Evolutionary conservation across 106 monocot genomes (phyloP), one percentile per base, ranked within the genome.

Genomic region (Chionographis japonica): DNA sequence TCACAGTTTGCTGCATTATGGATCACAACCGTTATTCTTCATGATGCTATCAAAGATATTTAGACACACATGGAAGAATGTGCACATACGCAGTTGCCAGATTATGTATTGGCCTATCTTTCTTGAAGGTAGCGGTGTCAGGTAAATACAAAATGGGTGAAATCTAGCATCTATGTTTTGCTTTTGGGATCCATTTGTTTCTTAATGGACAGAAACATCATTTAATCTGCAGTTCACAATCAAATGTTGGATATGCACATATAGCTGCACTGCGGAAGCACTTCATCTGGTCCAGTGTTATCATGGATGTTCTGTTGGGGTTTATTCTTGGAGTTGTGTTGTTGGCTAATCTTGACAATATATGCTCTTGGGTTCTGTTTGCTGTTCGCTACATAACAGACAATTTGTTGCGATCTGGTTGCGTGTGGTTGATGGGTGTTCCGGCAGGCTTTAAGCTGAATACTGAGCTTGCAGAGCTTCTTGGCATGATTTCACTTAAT

Each of bases 401-500:
- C 56, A 74, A 80, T 56, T 12, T 93, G 50, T 83, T 98, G 74
- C 77, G 98, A 4, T 90, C 89, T 43, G 98, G 98, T 65, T 93
- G 86, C 68, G 93, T 90, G 40, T 98, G 98, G 98, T 61, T 98
- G 63, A 98, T 98, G 98, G 98, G 92, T 54, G 85, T 90, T 65
- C 98, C 93, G 35, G 98, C 98, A 16, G 98, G 93, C 36, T 98
- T 98, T 68, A 98, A 98, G 78, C 65, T 98, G 66, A 93, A 98
- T 67, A 92, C 85, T 35, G 90, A 98, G 62, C 63, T 98, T 43
- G 92, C 90, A 56, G 79, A 83, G 60, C 54, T 87, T 78, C 72
- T 98, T 70, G 93, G 98, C 75, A 85, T 79, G 76, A 73, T 90
- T 51, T 89, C 98, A 40, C 83, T 93, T 3, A 90, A 90, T 83